phyloP scores from a whole-genome alignment of 208 protist species.

The Cochliopodium minus region DNA sequence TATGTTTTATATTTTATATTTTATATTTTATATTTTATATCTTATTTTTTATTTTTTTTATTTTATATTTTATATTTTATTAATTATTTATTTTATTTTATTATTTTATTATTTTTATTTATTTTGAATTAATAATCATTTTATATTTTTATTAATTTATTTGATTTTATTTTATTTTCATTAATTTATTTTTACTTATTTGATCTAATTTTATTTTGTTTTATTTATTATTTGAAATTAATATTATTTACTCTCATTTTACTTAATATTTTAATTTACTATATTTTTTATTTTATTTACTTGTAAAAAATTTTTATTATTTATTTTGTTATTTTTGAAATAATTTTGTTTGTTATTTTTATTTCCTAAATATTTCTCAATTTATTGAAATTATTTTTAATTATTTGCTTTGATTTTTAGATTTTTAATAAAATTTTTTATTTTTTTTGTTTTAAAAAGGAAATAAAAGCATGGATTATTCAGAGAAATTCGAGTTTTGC shows the following conservation, averaged over 20 bases:
- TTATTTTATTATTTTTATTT: background rate
- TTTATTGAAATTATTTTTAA: background rate
- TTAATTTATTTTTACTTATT: background rate
- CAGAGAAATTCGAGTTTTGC: too few relatives aligned
- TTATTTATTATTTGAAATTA: background rate
- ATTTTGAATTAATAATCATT: background rate
- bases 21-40: slow-evolving; percentile 17
- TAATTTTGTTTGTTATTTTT: background rate
- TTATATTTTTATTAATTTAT: background rate
- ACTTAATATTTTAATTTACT: background rate
- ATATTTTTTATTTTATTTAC: background rate
- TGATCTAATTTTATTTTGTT: background rate
- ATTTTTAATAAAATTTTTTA: background rate
- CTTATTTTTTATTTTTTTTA: slow-evolving; percentile 12
- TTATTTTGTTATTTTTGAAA: background rate
- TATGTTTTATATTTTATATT: slow-evolving; percentile 16
- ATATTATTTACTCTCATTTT: background rate
- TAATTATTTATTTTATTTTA: background rate
- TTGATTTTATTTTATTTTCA: background rate
- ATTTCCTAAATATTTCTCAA: too few relatives aligned
- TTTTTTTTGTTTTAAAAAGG: slow-evolving; percentile 1
- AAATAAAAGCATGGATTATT: too few relatives aligned
- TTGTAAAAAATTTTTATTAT: background rate
- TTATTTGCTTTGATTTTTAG: background rate
- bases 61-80: slow-evolving; percentile 2